Evolutionary conservation across 768 basidiomycete genomes (phyloP), one percentile per base, ranked within the genome.

Genomic region (Amanita molliuscula): DNA sequence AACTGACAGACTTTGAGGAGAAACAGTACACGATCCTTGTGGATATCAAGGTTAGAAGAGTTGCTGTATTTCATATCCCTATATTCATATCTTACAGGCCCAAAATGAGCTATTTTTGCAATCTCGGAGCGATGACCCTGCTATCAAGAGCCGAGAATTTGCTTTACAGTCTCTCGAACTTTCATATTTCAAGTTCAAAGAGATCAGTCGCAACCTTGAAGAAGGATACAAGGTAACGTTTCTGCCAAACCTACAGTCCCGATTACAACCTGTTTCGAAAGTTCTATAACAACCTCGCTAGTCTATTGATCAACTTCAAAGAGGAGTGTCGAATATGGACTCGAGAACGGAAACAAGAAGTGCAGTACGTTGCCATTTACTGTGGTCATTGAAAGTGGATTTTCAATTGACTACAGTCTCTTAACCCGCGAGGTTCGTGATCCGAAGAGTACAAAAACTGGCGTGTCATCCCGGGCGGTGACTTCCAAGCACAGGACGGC

Each of bases 261-360:
- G 44, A 15, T 23, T 42, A 8, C 31, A 31, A 35, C 51, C 33
- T 48, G 0, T 6, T 35, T 34, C n/a, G n/a, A 10, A 54, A 93
- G 87, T 98, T 97, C 60, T 95, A 99, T 62, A 92, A 90, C 54
- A 86, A 89, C 58, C 75, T 98, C 48, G 75, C 79, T 2, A 76
- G 72, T 9, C 78, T 94, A 40, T 63, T 95, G 1, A 67, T 73
- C 5, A 76, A 82, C 53, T 88, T 91, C 69, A 85, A 81, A 61
- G 84, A 84, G 47, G 73, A 73, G 2, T 92, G 88, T 61, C 78
- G 77, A 56, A 72, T 73, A 3, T 96, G 90, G 87, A 81, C 79
- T 43, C 74, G 77, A 38, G 68, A 73, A 15, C 73, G 94, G 36
- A 77, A 81, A 53, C 75, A 81, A 44, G 89, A 94, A 62, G 72